phyloP scores from a whole-genome alignment of 495 filamentous ascomycete genomes.

The Aspergillus avenaceus region DNA sequence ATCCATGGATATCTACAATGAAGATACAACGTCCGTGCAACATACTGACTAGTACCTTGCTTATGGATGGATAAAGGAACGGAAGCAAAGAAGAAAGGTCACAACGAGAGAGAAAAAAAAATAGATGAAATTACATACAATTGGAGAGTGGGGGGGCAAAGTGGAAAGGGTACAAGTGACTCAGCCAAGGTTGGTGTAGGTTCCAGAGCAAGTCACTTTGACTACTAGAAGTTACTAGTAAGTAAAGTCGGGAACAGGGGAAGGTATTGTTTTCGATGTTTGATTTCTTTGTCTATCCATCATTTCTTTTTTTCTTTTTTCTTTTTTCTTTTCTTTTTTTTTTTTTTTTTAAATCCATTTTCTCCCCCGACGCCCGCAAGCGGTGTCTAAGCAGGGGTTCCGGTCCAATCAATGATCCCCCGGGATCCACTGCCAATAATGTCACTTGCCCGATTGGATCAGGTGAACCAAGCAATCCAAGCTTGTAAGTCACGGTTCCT shows the following conservation, averaged over 20 bases:
- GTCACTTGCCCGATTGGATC: slow-evolving; percentile 13
- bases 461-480: neutral
- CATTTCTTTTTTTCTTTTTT: too few species aligned
- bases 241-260: neutral
- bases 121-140: neutral
- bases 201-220: slow-evolving; percentile 8
- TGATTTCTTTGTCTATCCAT: slow-evolving; percentile 31
- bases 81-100: slow-evolving; percentile 1
- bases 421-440: slow-evolving; percentile 8
- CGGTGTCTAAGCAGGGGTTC: slow-evolving; percentile 30
- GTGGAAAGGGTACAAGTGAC: too few species aligned
- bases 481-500: neutral
- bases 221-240: neutral
- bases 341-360: too few species aligned
- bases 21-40: slow-evolving; percentile 3
- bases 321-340: too few species aligned
- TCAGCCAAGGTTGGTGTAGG: neutral
- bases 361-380: slow-evolving; percentile 27
- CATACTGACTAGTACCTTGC: neutral
- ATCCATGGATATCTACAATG: neutral
- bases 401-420: slow-evolving; percentile 13
- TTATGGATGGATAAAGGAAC: neutral
- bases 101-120: neutral
- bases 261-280: slow-evolving; percentile 14
- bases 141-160: too few species aligned